Evolutionary conservation across 768 basidiomycete genomes (phyloP).

Genomic region (Harrya chromipes): DNA sequence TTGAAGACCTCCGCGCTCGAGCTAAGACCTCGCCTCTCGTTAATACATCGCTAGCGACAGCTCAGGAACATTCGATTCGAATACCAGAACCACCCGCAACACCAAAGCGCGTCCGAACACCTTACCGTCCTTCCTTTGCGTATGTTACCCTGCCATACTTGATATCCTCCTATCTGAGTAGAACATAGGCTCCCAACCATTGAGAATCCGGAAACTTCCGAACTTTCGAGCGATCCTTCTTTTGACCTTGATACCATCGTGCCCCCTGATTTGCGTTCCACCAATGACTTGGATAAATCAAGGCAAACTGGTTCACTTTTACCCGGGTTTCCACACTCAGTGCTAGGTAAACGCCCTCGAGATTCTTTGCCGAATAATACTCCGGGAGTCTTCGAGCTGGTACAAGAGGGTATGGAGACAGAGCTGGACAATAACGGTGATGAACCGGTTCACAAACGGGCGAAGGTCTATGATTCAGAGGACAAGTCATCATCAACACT

Average conservation of each 20-base stretch:
- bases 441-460: slow-evolving; percentile 53
- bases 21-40: slow-evolving; percentile 9
- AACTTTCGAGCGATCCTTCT: slow-evolving; percentile 20
- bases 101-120: slow-evolving; percentile 33
- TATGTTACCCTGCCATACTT: slow-evolving; percentile 12
- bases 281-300: slow-evolving; percentile 9
- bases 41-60: slow-evolving; percentile 7
- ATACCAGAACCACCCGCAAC: slow-evolving; percentile 32
- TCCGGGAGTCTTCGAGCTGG: slow-evolving; percentile 41
- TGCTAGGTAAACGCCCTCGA: slow-evolving; percentile 66
- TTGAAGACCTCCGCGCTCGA: slow-evolving; percentile 29
- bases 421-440: slow-evolving; percentile 38
- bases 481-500: slow-evolving; percentile 14
- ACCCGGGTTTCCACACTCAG: slow-evolving; percentile 41
- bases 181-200: slow-evolving; percentile 16
- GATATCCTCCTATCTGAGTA: slow-evolving; percentile 12
- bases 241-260: slow-evolving; percentile 16
- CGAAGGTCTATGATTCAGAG: slow-evolving; percentile 35
- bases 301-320: slow-evolving; percentile 19
- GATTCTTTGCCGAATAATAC: slow-evolving; percentile 46
- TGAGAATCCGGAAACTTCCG: slow-evolving; percentile 19
- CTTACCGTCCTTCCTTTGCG: slow-evolving; percentile 24
- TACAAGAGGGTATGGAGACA: slow-evolving; percentile 38
- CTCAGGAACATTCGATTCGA: slow-evolving; percentile 17
- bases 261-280: slow-evolving; percentile 9